Base-by-base conservation (phyloP, 2,329 filamentous ascomycete genomes). In the Cladophialophora bantiana region DNA sequence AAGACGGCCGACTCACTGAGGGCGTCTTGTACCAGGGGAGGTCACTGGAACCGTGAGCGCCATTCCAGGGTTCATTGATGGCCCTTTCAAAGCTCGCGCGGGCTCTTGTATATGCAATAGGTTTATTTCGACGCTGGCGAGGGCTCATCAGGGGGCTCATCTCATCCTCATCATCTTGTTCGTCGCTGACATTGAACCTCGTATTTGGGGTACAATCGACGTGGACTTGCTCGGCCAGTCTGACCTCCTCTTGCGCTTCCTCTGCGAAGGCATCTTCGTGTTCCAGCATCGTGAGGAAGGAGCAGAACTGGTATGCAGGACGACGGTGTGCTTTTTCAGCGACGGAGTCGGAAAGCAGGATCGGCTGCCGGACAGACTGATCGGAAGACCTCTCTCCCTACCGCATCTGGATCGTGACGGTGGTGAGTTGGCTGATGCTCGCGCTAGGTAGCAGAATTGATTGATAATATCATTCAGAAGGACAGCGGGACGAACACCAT, bases 11-110 rank as follows among this genome's bases (percentile, higher is more conserved):
- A 73, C 80, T 75, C 77, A 85, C 84, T 68, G 81, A 85, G 56
- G 84, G 82, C 67, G 73, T 79, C 72, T 82, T 84, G 80, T 82
- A 85, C 81, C 79, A 82, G 59, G 81, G 78, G 68, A 80, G 60
- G 26, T 50, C 61, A 12, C 54, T 26, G 3, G 62, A 75, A 3
- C 77, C 77, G 56, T 77, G 74, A 55, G 82, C 77, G 34, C 81
- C 81, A 13, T 70, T 73, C 38, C 76, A 71, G 50, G 70, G 70
- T 59, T 71, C 67, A 59, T 65, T 67, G 63, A 71, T 67, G 59
- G 70, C 68, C 55, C 66, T 60, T n/a, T 71, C 62, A 52, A 71
- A 73, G 45, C 71, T 72, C 36, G 63, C 35, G 12, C 62, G 63
- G 40, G 64, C 69, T 52, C 61, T 70, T 10, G 53, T 38, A 53